Conservation (phyloP, 345 rosid species). For the Murraya koenigii region DNA sequence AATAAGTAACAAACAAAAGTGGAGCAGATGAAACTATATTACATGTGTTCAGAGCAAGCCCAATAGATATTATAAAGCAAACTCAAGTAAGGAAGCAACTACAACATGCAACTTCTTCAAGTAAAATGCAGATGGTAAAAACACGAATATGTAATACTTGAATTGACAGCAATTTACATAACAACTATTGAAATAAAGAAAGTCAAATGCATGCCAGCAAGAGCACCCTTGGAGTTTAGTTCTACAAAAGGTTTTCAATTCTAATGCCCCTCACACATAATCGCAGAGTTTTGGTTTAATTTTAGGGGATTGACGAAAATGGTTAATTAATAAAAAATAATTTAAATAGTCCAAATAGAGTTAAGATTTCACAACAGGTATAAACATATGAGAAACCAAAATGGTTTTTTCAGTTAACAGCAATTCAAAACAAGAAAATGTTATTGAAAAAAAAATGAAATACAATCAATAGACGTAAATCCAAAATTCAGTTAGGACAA, state of each 20-base stretch:
- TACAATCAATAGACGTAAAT: no score
- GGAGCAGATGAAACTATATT: not conserved
- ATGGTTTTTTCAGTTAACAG: not conserved
- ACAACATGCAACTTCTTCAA: not conserved
- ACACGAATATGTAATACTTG: not conserved
- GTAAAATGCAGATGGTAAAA: not conserved
- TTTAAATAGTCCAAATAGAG: not conserved
- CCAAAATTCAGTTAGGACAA: slow-evolving; percentile 6
- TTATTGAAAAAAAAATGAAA: no score
- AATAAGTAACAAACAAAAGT: not conserved
- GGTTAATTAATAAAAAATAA: not conserved
- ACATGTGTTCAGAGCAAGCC: not conserved
- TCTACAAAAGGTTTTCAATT: not conserved
- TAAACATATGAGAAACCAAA: not conserved
- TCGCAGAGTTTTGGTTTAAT: not conserved
- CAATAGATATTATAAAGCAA: not conserved
- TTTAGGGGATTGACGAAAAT: not conserved
- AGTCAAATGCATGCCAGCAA: no score
- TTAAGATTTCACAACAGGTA: not conserved
- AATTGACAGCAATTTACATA: not conserved
- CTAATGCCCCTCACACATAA: not conserved
- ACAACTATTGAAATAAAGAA: not conserved
- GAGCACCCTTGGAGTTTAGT: not conserved
- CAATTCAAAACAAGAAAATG: not conserved
- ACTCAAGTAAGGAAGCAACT: not conserved